Percentiles rank a stretch among this genome's conserved stretches.
Conservation (phyloP, 805 yeast genomes). For the Nakazawaea wyomingensis region DNA sequence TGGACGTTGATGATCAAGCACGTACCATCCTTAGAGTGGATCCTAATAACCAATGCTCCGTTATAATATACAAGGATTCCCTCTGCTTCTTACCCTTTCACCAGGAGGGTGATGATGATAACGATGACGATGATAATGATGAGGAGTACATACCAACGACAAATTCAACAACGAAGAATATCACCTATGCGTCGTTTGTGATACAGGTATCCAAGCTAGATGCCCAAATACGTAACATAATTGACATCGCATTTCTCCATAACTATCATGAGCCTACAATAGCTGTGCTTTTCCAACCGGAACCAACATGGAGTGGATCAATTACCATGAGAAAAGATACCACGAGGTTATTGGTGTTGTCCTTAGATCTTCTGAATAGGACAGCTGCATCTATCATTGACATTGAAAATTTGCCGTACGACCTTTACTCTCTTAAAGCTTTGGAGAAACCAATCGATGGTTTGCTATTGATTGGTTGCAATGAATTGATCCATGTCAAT, state of each 20-base stretch:
- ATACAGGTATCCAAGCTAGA: constrained; percentile 54
- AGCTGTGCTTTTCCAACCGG: constrained; percentile 56
- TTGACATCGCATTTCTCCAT: constrained; percentile 66
- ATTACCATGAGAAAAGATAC: constrained; percentile 59
- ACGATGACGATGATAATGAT: constrained; percentile 33
- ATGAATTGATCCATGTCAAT: constrained; percentile 74
- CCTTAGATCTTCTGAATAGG: constrained; percentile 56
- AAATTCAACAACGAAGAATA: constrained; percentile 15
- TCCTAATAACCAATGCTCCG: constrained; percentile 52
- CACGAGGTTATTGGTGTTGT: constrained; percentile 53
- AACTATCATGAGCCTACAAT: constrained; percentile 81
- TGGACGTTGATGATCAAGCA: constrained; percentile 31
- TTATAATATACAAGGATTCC: constrained; percentile 58
- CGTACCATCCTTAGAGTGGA: constrained; percentile 51
- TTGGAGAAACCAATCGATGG: constrained; percentile 67
- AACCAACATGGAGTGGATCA: constrained; percentile 75
- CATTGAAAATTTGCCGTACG: constrained; percentile 67
- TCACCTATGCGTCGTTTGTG: constrained; percentile 53
- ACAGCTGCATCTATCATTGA: constrained; percentile 65
- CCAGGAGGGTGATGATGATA: constrained; percentile 35
- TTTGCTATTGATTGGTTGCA: constrained; percentile 61
- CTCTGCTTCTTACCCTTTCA: constrained; percentile 69
- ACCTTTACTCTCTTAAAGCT: constrained; percentile 59
- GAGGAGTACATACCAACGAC: constrained; percentile 15
- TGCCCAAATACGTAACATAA: constrained; percentile 50